These are phyloP conservation scores for Periconia sp. DNA, from an alignment of 2,329 filamentous ascomycete genomes.

Conservation along the genomic window DNA sequence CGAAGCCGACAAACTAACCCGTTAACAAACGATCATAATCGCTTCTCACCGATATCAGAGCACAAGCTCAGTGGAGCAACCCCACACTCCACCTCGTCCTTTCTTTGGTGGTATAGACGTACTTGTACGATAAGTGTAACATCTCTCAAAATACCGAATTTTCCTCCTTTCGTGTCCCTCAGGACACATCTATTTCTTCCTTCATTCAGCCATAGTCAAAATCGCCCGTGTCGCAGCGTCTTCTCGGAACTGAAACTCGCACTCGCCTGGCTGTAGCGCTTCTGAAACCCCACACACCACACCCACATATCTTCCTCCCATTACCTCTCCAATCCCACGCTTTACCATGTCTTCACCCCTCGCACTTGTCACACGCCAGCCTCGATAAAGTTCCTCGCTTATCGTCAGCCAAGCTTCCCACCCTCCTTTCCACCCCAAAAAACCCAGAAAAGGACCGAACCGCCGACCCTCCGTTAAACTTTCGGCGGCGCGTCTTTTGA, in stretches of 20 bases:
- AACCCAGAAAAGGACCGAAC: not conserved
- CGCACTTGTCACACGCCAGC: not conserved
- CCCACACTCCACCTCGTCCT: not conserved
- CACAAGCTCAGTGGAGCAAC: not conserved
- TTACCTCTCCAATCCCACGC: not conserved
- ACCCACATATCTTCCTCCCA: not conserved
- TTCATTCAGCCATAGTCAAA: not conserved
- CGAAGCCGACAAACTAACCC: conserved; percentile 46
- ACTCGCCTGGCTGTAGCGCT: not conserved
- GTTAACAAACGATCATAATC: not conserved
- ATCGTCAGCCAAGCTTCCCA: not conserved
- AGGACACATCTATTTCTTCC: not conserved
- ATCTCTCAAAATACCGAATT: not conserved
- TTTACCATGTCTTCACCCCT: not conserved
- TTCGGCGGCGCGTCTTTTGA: too few species aligned
- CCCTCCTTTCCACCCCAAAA: not conserved
- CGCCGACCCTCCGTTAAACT: too few species aligned
- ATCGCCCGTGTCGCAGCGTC: not conserved
- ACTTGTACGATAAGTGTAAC: conserved; percentile 4
- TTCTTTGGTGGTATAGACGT: not conserved
- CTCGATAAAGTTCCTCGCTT: conserved; percentile 1
- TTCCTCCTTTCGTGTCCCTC: not conserved
- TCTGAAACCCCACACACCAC: not conserved
- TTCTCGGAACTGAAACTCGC: not conserved
- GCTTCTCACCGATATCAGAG: not conserved